Evolutionary conservation across 371 early-diverging fungal genomes (phyloP).

Genomic region (Apophysomyces variabilis): DNA sequence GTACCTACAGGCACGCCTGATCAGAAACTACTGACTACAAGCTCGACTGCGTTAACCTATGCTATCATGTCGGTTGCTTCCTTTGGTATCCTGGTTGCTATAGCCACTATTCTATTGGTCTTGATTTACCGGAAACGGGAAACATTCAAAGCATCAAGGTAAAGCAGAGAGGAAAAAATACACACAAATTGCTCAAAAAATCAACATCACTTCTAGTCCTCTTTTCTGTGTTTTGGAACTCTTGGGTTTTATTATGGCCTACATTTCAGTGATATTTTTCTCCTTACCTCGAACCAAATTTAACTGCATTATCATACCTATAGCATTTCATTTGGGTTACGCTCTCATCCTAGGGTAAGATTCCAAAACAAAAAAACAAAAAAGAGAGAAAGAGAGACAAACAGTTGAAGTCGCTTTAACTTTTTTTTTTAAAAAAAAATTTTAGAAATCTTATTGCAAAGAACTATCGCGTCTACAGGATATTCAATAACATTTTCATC

Average conservation of each 20-base stretch:
- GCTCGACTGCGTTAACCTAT: constrained; percentile 47
- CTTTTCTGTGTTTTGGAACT: constrained; percentile 60
- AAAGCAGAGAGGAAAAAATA: neutral
- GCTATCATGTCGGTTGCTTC: constrained; percentile 45
- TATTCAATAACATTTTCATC: constrained; percentile 66
- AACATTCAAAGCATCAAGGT: constrained; percentile 62
- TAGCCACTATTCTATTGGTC: constrained; percentile 44
- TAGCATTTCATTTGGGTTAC: constrained; percentile 49
- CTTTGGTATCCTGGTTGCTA: constrained; percentile 41
- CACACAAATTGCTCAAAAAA: neutral
- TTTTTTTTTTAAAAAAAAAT: too few relatives aligned
- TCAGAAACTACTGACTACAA: constrained; percentile 36
- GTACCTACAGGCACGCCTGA: constrained; percentile 40
- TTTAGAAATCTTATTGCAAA: constrained; percentile 56
- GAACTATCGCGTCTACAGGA: constrained; percentile 62
- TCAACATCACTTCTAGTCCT: constrained; percentile 32
- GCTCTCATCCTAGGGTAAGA: constrained; percentile 49
- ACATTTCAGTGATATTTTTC: constrained; percentile 44
- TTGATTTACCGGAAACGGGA: constrained; percentile 47
- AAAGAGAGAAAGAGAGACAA: too few relatives aligned
- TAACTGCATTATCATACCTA: constrained; percentile 47
- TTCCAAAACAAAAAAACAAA: too few relatives aligned
- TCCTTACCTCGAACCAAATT: constrained; percentile 29
- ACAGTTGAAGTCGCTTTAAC: too few relatives aligned
- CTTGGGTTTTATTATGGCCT: constrained; percentile 46